Conservation (phyloP, 805 yeast species). For the Zygosaccharomyces bailii region DNA sequence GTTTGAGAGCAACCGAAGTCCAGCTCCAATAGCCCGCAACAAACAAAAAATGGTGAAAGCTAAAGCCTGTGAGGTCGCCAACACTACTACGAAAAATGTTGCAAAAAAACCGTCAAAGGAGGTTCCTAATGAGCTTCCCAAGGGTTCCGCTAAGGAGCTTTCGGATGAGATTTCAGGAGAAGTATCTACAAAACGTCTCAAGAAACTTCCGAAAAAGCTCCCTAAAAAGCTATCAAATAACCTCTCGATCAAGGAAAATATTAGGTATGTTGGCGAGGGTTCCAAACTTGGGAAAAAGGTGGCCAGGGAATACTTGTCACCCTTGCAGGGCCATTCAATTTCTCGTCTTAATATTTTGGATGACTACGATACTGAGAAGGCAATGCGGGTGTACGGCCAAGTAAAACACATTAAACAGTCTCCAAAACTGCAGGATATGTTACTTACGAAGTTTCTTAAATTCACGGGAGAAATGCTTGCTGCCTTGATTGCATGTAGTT, state of each 20-base stretch:
- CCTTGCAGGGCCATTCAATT: constrained; percentile 27
- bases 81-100: not conserved
- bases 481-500: constrained; percentile 15
- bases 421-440: constrained; percentile 9
- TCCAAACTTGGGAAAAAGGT: constrained; percentile 30
- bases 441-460: constrained; percentile 17
- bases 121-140: not conserved
- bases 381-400: constrained; percentile 11
- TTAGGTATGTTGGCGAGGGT: constrained; percentile 29
- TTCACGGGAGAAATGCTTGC: constrained; percentile 19
- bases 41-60: not conserved
- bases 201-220: not conserved
- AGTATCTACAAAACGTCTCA: not conserved
- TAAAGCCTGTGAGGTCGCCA: not conserved
- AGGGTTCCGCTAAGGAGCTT: no score
- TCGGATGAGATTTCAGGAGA: no score
- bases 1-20: constrained; percentile 10
- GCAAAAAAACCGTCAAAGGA: not conserved
- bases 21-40: not conserved
- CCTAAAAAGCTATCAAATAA: not conserved
- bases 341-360: constrained; percentile 25
- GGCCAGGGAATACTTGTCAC: constrained; percentile 30
- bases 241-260: constrained; percentile 13
- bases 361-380: constrained; percentile 22
- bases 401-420: constrained; percentile 12